These are phyloP conservation scores for Pyrenopolyporus hunteri DNA, from an alignment of 495 filamentous ascomycete genomes.

Conservation along the genomic window DNA sequence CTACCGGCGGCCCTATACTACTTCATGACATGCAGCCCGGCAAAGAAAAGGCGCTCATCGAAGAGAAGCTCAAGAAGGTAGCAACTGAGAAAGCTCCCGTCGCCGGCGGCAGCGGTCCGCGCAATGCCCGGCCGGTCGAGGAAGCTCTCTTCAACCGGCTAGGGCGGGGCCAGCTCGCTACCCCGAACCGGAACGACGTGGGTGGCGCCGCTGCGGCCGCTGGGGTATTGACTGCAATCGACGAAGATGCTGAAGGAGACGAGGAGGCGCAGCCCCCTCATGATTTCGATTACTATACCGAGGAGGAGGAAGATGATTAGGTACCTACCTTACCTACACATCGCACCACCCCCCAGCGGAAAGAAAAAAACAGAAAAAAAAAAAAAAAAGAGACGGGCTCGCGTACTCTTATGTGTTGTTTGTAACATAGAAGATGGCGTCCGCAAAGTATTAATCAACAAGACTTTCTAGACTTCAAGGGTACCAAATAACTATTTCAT, in stretches of 20 bases:
- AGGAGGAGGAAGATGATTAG: conserved; percentile 68
- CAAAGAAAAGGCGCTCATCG: conserved; percentile 77
- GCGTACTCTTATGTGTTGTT: conserved; percentile 20
- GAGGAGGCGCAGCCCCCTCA: conserved; percentile 80
- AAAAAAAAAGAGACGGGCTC: too few species aligned
- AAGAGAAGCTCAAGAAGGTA: conserved; percentile 84
- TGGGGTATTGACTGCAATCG: conserved; percentile 78
- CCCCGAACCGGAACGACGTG: conserved; percentile 36
- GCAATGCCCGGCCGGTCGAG: conserved; percentile 34
- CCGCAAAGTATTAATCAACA: conserved; percentile 7
- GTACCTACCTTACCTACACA: too few species aligned
- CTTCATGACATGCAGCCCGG: conserved; percentile 83
- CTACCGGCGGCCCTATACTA: conserved; percentile 91
- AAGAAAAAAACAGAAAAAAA: too few species aligned
- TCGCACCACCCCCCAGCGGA: too few species aligned
- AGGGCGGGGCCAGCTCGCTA: conserved; percentile 27
- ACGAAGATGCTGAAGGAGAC: conserved; percentile 83
- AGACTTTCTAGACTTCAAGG: not conserved
- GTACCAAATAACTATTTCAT: not conserved
- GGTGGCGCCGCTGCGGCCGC: conserved; percentile 75
- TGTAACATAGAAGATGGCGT: conserved; percentile 20
- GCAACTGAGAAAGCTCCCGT: conserved; percentile 67
- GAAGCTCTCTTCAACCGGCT: conserved; percentile 40
- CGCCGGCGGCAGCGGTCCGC: conserved; percentile 41
- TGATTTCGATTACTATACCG: conserved; percentile 86